Percentiles rank a stretch among this genome's conserved stretches.
phyloP scores from a whole-genome alignment of 2,329 filamentous ascomycete genomes.

The Myriangium duriaei region DNA sequence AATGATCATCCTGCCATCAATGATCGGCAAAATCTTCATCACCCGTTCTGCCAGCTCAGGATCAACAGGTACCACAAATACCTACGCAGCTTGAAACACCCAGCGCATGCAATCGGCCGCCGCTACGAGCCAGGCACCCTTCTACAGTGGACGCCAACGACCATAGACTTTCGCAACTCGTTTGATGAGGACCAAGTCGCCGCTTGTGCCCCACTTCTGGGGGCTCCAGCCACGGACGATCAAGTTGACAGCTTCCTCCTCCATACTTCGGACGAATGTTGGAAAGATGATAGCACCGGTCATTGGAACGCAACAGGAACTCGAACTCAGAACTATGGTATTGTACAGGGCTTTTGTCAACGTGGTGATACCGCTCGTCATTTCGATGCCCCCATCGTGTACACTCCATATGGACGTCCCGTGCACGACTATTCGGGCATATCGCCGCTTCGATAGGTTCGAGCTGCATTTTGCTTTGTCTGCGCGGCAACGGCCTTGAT shows the following conservation, averaged over 20 bases:
- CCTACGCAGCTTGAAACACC: neutral
- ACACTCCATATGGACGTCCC: neutral
- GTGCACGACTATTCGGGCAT: neutral
- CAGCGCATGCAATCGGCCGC: neutral
- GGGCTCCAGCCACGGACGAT: neutral
- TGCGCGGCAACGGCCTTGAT: too few relatives aligned
- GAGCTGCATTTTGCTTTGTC: too few relatives aligned
- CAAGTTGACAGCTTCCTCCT: neutral
- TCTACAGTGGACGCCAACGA: neutral
- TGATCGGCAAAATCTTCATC: neutral
- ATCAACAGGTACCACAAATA: neutral
- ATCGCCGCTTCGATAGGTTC: neutral
- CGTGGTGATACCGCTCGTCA: neutral
- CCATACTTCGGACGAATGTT: neutral
- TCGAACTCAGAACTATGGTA: neutral
- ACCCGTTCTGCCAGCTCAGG: too few relatives aligned
- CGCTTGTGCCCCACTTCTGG: neutral
- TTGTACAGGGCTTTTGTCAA: neutral
- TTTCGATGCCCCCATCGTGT: too few relatives aligned
- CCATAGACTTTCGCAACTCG: neutral
- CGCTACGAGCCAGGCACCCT: too few relatives aligned
- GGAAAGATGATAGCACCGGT: neutral
- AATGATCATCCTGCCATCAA: neutral
- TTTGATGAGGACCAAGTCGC: neutral
- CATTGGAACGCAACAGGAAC: neutral